Base-by-base conservation (phyloP, 441 rosid genomes). In the Viola pubescens region DNA sequence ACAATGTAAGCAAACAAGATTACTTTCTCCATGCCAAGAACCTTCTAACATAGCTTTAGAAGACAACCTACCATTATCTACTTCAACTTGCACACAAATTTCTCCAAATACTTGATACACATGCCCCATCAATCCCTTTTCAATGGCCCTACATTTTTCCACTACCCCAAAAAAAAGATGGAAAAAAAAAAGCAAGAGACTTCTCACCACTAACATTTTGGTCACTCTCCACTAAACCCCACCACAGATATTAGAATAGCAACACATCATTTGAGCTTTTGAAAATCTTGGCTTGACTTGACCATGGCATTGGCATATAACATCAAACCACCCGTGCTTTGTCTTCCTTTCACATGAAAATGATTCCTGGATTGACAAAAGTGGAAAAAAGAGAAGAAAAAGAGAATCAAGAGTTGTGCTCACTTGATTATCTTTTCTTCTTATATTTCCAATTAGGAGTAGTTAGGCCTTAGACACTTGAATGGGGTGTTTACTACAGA, bases 171-270 rank as follows among this genome's bases (percentile, higher is more conserved):
- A 68, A 54, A 11, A 43, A 39, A 48, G 39, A 54, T 37, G 48
- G 61, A 40, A 70, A 48, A 61, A 26, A 26, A 26, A 2, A 26
- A 26, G 34, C 34, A 26, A 26, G 49, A 63, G 52, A 64, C 68
- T 54, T 63, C 52, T 58, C 61, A 62, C 67, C 56, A 62, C 75
- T 59, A 66, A 39, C 40, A 63, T 57, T 64, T 61, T 69, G 72
- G 75, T 82, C 82, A 72, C 72, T 64, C 63, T 65, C 78, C 82
- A 79, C 79, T 73, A 62, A 68, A 13, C 63, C 71, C 73, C 70
- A 59, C 73, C 55, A 63, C 16, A 37, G 52, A 59, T 57, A 54
- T 52, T 9, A 44, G 34, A 68, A 56, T 9, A 49, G 34, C 12
- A 44, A 54, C 43, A 51, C 71, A 61, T 78, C 68, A 59, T 44